Evolutionary conservation across 2,329 filamentous ascomycete species (phyloP).

Genomic region (Ophiognomonia clavigignenti-juglandacearum): DNA sequence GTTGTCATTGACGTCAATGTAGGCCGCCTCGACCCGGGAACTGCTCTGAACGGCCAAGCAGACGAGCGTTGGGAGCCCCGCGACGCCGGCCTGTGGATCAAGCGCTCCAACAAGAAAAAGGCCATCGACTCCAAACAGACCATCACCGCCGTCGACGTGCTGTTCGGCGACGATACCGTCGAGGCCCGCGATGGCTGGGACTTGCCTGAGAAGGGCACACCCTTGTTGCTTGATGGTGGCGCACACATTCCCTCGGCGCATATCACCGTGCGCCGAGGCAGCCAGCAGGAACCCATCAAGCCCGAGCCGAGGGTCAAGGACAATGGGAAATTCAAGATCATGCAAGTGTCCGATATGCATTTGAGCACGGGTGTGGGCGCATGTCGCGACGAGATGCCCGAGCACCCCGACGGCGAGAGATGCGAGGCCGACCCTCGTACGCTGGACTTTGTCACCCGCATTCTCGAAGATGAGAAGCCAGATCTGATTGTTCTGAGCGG

Average conservation of each 20-base stretch:
- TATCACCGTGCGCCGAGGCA: slow-evolving; percentile 72
- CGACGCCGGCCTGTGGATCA: slow-evolving; percentile 75
- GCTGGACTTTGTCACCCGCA: slow-evolving; percentile 76
- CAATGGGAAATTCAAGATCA: slow-evolving; percentile 93
- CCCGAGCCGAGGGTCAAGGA: slow-evolving; percentile 74
- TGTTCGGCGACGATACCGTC: slow-evolving; percentile 87
- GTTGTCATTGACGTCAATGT: slow-evolving; percentile 77
- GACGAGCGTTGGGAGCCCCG: slow-evolving; percentile 72
- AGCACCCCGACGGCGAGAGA: slow-evolving; percentile 63
- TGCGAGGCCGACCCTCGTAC: slow-evolving; percentile 93
- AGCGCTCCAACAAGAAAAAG: slow-evolving; percentile 65
- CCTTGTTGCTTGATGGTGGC: slow-evolving; percentile 64
- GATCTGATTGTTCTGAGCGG: slow-evolving; percentile 89
- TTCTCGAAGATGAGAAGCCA: slow-evolving; percentile 89
- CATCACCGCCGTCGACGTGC: slow-evolving; percentile 76
- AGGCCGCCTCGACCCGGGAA: slow-evolving; percentile 64
- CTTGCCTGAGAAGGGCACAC: slow-evolving; percentile 58
- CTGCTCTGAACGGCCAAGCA: slow-evolving; percentile 48
- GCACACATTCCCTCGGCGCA: slow-evolving; percentile 63
- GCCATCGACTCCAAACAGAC: slow-evolving; percentile 70
- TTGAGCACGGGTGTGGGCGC: slow-evolving; percentile 81
- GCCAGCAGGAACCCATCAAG: slow-evolving; percentile 58
- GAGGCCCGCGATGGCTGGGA: slow-evolving; percentile 86
- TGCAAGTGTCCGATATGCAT: slow-evolving; percentile 94
- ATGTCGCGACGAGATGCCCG: slow-evolving; percentile 83